Evolutionary conservation across 257 asterid species (phyloP), one percentile per base, ranked within the genome.

Genomic region (Gentiana straminea): DNA sequence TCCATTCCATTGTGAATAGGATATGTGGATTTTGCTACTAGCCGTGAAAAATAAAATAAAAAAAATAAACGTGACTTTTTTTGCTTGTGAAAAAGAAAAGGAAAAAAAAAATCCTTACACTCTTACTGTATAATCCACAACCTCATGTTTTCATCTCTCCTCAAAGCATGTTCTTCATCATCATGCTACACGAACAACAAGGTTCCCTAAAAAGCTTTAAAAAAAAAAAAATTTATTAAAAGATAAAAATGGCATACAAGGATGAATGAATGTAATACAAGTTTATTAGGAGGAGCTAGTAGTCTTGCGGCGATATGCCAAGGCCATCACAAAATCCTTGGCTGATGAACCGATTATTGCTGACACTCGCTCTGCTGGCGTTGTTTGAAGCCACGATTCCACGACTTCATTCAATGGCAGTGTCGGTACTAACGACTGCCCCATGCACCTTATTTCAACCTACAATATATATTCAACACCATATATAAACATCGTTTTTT

Each of bases 361-460:
- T 9, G 87, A 61, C 36, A 82, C 81, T 73, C 69, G 77, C 60
- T 79, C 79, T 1, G 68, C 44, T 0, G 72, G 38, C 2, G 81
- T 62, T 46, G 78, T 75, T 68, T 72, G 94, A 65, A 84, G 87
- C 98, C 98, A 86, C 54, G 77, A 54, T 50, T 86, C 98, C 44
- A 84, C 83, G 34, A 90, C 73, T 72, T 76, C 80, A 57, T 70
- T 76, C 65, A 86, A 73, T 12, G 85, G 72, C 71, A 83, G 39
- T 32, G 96, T 79, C 39, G 98, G 94, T 60, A 75, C 70, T 56
- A 90, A 70, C 32, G 79, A 15, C 68, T 80, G 85, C 15, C 94
- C 95, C 98, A 82, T 81, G 73, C 94, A 90, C 65, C 77, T 90
- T 45, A 90, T 80, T 58, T 86, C 96, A 38, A 90, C 89, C 96